Evolutionary conservation across 345 rosid species (phyloP).

Genomic region (Eucalyptus albens): DNA sequence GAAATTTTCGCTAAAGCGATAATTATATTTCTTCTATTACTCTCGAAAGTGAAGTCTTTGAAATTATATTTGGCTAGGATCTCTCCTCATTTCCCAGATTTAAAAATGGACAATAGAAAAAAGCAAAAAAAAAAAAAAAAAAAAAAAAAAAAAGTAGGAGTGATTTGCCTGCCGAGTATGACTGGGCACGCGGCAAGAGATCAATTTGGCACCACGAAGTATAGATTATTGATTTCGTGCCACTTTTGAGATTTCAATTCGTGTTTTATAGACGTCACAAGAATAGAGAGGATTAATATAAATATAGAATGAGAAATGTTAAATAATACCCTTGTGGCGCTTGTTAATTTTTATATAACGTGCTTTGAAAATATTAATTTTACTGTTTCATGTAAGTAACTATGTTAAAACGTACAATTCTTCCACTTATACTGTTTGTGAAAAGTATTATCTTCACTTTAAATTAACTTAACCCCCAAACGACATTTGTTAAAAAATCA

Average conservation of each 20-base stretch:
- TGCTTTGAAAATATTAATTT: neutral
- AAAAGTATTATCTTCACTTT: neutral
- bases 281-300: neutral
- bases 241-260: neutral
- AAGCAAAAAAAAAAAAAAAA: neutral
- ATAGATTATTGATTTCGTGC: neutral
- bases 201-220: neutral
- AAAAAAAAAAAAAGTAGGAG: neutral
- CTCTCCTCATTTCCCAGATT: neutral
- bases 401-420: neutral
- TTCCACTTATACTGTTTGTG: neutral
- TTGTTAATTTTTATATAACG: neutral
- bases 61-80: neutral
- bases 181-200: neutral
- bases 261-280: neutral
- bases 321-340: neutral
- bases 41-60: neutral
- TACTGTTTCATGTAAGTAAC: neutral
- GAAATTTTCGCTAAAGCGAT: neutral
- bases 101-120: neutral
- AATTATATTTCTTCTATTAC: neutral
- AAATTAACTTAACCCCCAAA: neutral
- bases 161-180: neutral
- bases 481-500: neutral
- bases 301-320: neutral